phyloP scores from a whole-genome alignment of 768 basidiomycete species.

The Auriscalpium orientale region DNA sequence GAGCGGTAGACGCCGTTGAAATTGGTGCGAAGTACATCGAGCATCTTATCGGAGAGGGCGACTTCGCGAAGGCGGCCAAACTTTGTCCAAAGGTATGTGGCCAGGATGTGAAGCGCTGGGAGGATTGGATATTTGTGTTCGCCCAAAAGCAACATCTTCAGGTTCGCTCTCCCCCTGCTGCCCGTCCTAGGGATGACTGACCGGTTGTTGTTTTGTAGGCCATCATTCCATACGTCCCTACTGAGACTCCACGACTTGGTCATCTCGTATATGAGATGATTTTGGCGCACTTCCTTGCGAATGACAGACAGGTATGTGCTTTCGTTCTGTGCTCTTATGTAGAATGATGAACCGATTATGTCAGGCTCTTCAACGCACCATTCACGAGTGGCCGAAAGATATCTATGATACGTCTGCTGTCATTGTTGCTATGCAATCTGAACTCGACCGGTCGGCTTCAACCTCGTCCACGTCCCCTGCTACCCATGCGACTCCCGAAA shows the following conservation, averaged over 20 bases:
- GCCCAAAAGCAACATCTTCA: conserved; percentile 74
- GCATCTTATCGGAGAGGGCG: conserved; percentile 70
- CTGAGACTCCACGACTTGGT: conserved; percentile 68
- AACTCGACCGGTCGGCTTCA: conserved; percentile 58
- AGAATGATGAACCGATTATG: neutral
- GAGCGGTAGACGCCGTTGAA: conserved; percentile 45
- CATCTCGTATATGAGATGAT: conserved; percentile 94
- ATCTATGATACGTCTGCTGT: conserved; percentile 88
- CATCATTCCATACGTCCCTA: conserved; percentile 88
- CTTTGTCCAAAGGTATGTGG: conserved; percentile 83
- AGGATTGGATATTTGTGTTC: conserved; percentile 90
- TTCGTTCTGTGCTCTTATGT: neutral
- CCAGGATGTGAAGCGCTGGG: conserved; percentile 79
- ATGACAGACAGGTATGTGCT: conserved; percentile 58
- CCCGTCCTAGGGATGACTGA: neutral
- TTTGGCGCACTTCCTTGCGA: conserved; percentile 73
- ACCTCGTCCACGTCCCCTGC: conserved; percentile 35
- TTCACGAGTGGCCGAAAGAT: conserved; percentile 83
- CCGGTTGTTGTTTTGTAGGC: conserved; percentile 36
- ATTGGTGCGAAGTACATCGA: conserved; percentile 87
- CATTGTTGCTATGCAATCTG: conserved; percentile 80
- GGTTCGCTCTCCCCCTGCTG: conserved; percentile 33
- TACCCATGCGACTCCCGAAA: conserved; percentile 32
- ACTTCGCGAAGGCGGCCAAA: conserved; percentile 73
- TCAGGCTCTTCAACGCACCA: conserved; percentile 68